phyloP scores from a whole-genome alignment of 371 early-diverging fungal species.

The Conidiobolus incongruus region DNA sequence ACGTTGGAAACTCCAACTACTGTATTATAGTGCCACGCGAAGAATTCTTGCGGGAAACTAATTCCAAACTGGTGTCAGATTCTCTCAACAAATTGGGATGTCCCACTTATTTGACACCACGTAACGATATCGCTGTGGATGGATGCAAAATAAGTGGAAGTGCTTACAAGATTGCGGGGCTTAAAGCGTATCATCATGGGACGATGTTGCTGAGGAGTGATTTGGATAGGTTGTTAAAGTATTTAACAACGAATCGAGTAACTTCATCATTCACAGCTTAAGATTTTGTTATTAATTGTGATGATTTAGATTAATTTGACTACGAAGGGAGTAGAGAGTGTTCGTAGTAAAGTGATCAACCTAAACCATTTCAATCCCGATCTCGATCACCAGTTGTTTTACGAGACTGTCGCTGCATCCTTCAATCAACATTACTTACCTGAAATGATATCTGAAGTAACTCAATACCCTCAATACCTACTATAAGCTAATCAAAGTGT shows the following conservation, averaged over 20 bases:
- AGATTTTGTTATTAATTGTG: not conserved
- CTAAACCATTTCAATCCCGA: slow-evolving; percentile 57
- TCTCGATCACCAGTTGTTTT: slow-evolving; percentile 60
- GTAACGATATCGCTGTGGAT: slow-evolving; percentile 74
- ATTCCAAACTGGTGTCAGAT: slow-evolving; percentile 54
- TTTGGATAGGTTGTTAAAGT: slow-evolving; percentile 26
- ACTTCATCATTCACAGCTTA: not conserved
- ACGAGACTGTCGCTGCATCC: slow-evolving; percentile 43
- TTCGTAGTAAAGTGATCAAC: slow-evolving; percentile 68
- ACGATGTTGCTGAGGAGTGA: slow-evolving; percentile 91
- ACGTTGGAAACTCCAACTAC: slow-evolving; percentile 88
- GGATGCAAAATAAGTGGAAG: slow-evolving; percentile 63
- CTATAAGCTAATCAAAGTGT: not conserved
- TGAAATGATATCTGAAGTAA: slow-evolving; percentile 7
- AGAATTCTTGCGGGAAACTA: slow-evolving; percentile 44
- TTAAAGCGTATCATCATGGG: slow-evolving; percentile 86
- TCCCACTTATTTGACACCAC: slow-evolving; percentile 62
- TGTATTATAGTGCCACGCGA: slow-evolving; percentile 78
- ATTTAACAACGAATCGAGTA: slow-evolving; percentile 9
- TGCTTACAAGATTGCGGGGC: slow-evolving; percentile 72
- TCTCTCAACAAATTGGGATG: slow-evolving; percentile 60
- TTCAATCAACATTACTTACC: slow-evolving; percentile 24
- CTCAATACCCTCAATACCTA: not conserved
- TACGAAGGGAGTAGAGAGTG: slow-evolving; percentile 73
- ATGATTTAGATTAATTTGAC: slow-evolving; percentile 20